Evolutionary conservation across 176 grass and related monocot species (phyloP), one percentile per base, ranked within the genome.

Genomic region (Cymbopogon citratus): DNA sequence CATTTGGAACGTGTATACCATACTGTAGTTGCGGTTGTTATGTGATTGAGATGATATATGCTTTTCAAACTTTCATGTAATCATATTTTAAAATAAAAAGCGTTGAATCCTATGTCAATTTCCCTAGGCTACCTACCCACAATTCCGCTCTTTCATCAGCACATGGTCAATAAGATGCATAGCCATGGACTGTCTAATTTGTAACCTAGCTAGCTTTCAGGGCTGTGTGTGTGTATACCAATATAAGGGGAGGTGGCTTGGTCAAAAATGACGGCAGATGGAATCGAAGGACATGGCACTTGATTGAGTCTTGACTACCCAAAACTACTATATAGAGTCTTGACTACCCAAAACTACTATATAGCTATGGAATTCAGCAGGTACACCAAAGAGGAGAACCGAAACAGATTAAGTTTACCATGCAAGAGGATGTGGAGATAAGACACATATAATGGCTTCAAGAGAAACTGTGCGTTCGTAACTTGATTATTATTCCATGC

Each of bases 191-290:
- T 23, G 21, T 10, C 56, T 73, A 64, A 64, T 72, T 40, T 64
- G n/a, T 28, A 11, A 19, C 82, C 28, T 60, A 28, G 13, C 39
- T 43, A 7, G 38, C 25, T 56, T 31, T 57, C 45, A 76, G 9
- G 71, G n/a, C 19, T 63, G 40, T 26, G 31, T 33, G 31, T 27
- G n/a, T 26, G 7, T 18, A 6, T n/a, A 9, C 19, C 3, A 33
- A 33, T 33, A 33, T 33, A 33, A 33, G 31, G 11, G 27, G n/a
- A 24, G 13, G 78, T 7, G 23, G 33, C 41, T 57, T 83, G 67
- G 80, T 88, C 67, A 83, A 60, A 56, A 73, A 83, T 83, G 59
- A 60, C 80, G 75, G 86, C 86, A 73, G 59, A 73, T 7, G 70
- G 70, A 68, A 81, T 75, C 61, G 74, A 80, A 81, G 36, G 26